Evolutionary conservation across 1,139 yeast species (phyloP).

Genomic region (Yamadazyma aaseri): DNA sequence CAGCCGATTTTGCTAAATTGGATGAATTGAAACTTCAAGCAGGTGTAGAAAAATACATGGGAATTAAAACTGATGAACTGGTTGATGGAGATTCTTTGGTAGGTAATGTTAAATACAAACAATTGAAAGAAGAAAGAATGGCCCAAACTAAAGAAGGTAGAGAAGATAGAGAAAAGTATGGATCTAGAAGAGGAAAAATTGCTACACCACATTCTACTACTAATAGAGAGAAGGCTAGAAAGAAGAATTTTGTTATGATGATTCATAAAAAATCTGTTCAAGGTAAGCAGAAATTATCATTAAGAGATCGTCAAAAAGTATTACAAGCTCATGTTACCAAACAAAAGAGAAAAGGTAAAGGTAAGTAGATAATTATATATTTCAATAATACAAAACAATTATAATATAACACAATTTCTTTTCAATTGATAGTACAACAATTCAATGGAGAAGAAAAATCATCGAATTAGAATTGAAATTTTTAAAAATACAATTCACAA

Average conservation of each 20-base stretch:
- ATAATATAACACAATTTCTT: conserved; percentile 1
- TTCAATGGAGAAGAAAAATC: background rate
- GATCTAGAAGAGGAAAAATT: conserved; percentile 82
- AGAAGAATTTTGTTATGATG: conserved; percentile 99
- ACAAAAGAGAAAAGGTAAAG: conserved; percentile 80
- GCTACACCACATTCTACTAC: conserved; percentile 85
- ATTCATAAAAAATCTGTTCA: conserved; percentile 91
- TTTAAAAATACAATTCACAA: too few species aligned
- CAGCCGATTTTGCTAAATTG: conserved; percentile 95
- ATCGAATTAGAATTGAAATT: too few species aligned
- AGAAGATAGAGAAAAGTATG: conserved; percentile 88
- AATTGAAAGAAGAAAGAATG: conserved; percentile 83
- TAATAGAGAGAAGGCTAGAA: conserved; percentile 91
- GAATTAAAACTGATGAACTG: conserved; percentile 69
- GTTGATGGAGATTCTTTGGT: conserved; percentile 78
- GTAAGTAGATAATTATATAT: conserved; percentile 2
- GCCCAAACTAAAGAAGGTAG: conserved; percentile 87
- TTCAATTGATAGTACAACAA: too few species aligned
- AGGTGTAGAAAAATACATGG: conserved; percentile 76
- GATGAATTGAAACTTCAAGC: conserved; percentile 84
- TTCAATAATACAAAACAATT: conserved; percentile 7
- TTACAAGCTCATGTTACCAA: conserved; percentile 81
- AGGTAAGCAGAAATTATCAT: conserved; percentile 87
- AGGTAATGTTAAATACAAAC: conserved; percentile 87
- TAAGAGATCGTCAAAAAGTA: conserved; percentile 86